These are phyloP conservation scores for Blastocystis sp. DNA, from an alignment of 352 stramenopile genomes.

Conservation along the genomic window DNA sequence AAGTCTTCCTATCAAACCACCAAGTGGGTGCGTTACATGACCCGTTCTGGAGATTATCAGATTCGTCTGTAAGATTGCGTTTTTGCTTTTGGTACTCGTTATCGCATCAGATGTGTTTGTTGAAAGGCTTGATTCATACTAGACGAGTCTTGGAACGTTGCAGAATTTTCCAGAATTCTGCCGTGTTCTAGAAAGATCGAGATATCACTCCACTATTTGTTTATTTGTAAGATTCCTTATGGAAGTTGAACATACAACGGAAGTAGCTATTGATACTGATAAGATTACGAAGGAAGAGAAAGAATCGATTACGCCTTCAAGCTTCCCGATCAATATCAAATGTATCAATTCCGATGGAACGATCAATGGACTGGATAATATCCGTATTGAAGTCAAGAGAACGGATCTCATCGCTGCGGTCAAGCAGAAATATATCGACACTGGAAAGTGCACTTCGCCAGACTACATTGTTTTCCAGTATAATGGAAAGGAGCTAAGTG, in stretches of 20 bases:
- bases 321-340: slow-evolving; percentile 53
- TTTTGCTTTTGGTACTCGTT: not conserved
- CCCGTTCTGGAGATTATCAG: slow-evolving; percentile 90
- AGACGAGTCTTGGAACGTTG: not conserved
- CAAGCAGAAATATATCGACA: slow-evolving; percentile 55
- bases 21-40: slow-evolving; percentile 96
- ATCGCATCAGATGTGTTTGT: not conserved
- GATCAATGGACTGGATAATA: slow-evolving; percentile 30
- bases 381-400: slow-evolving; percentile 45
- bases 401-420: slow-evolving; percentile 52
- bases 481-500: slow-evolving; percentile 57
- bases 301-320: not conserved
- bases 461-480: slow-evolving; percentile 62
- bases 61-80: slow-evolving; percentile 81
- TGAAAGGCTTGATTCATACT: no score
- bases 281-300: not conserved
- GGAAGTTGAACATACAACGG: not conserved
- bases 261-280: not conserved
- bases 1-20: no score
- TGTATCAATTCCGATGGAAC: slow-evolving; percentile 40
- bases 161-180: slow-evolving; percentile 25
- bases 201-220: not conserved
- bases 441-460: slow-evolving; percentile 20
- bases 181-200: not conserved
- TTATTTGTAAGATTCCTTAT: not conserved